These are phyloP conservation scores for Yamagishiella unicocca DNA, from an alignment of 139 green algal genomes.

Conservation along the genomic window DNA sequence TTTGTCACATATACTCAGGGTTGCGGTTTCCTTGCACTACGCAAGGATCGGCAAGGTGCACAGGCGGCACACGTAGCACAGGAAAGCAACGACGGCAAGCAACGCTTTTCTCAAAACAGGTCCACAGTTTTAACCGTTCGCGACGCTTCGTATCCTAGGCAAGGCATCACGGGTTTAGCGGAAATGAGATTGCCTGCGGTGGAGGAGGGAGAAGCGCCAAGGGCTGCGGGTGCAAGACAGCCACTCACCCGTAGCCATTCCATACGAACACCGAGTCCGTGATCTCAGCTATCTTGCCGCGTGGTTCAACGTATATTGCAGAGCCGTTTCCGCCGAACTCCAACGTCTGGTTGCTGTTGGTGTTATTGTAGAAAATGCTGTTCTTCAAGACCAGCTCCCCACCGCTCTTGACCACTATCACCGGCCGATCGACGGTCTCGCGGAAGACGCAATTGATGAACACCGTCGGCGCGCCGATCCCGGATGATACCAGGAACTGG, in stretches of 20 bases:
- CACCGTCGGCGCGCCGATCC: background rate
- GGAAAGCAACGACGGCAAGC: too few species aligned
- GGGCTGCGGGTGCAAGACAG: too few species aligned
- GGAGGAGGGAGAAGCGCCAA: too few species aligned
- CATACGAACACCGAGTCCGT: background rate
- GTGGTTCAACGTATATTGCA: background rate
- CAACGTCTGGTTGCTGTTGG: background rate
- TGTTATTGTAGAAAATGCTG: conserved; percentile 1
- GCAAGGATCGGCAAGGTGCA: too few species aligned
- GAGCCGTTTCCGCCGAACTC: background rate
- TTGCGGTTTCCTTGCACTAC: too few species aligned
- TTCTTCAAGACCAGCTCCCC: background rate
- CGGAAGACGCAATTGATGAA: conserved; percentile 33
- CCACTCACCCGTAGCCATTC: conserved; percentile 7
- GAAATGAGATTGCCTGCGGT: too few species aligned
- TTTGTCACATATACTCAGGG: too few species aligned
- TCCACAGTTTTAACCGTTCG: too few species aligned
- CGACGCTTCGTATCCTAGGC: too few species aligned
- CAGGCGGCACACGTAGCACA: too few species aligned
- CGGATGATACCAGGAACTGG: background rate
- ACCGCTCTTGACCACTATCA: background rate
- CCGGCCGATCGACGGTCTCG: background rate
- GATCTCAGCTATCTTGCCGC: background rate
- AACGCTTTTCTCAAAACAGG: too few species aligned
- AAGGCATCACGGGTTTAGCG: too few species aligned